phyloP scores from a whole-genome alignment of 805 yeast species.

The Sugiyamaella mastotermitis region DNA sequence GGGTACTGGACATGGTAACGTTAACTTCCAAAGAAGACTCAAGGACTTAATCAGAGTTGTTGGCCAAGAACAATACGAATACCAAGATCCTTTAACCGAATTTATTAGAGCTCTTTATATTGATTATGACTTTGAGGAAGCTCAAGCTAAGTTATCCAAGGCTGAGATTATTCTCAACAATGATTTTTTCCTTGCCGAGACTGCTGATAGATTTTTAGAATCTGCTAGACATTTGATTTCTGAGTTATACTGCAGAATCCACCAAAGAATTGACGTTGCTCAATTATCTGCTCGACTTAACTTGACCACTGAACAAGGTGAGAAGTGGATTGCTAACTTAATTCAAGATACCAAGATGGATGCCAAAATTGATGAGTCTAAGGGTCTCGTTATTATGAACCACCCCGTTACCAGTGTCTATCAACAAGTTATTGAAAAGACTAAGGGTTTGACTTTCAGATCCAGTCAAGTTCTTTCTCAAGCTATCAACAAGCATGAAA shows the following conservation, averaged over 20 bases:
- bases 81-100: constrained; percentile 56
- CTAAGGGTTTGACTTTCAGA: constrained; percentile 58
- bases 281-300: constrained; percentile 41
- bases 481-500: constrained; percentile 22
- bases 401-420: constrained; percentile 51
- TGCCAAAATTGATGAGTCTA: constrained; percentile 48
- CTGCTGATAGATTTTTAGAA: constrained; percentile 38
- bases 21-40: constrained; percentile 45
- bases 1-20: constrained; percentile 23
- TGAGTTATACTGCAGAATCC: constrained; percentile 51
- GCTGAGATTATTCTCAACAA: constrained; percentile 43
- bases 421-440: constrained; percentile 63
- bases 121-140: constrained; percentile 52
- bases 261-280: constrained; percentile 42
- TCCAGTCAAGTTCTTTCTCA: constrained; percentile 51
- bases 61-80: constrained; percentile 58
- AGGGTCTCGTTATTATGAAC: constrained; percentile 47
- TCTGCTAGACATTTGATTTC: constrained; percentile 46
- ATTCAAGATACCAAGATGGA: constrained; percentile 46
- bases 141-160: constrained; percentile 42
- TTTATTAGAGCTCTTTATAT: constrained; percentile 50
- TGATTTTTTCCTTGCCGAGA: constrained; percentile 50
- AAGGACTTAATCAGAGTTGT: constrained; percentile 54
- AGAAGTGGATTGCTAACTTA: constrained; percentile 46
- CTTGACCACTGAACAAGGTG: constrained; percentile 42